Evolutionary conservation across 306 rosid genomes (phyloP).

Genomic region (Castanospermum australe): DNA sequence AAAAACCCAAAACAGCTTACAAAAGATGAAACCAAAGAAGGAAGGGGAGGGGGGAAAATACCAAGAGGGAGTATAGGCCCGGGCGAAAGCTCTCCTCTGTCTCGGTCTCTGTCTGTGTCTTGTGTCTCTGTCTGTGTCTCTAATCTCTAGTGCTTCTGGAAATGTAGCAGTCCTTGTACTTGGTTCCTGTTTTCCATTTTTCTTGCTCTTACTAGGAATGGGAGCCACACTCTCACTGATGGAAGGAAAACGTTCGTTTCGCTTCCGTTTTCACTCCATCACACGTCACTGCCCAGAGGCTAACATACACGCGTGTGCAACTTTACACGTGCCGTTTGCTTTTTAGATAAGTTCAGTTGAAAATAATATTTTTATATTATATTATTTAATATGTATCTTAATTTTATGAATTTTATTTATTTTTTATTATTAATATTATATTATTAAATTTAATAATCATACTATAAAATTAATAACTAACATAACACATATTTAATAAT

Average conservation of each 20-base stretch:
- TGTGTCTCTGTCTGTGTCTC: background rate
- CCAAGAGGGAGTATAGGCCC: constrained; percentile 3
- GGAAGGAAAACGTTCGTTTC: background rate
- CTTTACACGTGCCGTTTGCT: background rate
- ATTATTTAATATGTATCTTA: no score
- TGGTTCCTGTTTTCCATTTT: constrained; percentile 12
- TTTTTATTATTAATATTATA: no score
- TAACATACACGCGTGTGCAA: background rate
- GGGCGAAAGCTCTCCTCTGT: constrained; percentile 13
- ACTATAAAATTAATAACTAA: no score
- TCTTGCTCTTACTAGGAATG: background rate
- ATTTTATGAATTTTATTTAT: no score
- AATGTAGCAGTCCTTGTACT: constrained; percentile 1
- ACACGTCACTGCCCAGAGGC: background rate
- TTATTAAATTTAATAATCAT: no score
- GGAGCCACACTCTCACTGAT: constrained; percentile 17
- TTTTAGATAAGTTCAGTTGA: no score
- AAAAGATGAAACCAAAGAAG: constrained; percentile 20
- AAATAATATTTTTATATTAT: no score
- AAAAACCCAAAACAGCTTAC: background rate
- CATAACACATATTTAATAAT: no score
- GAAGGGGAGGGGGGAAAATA: background rate
- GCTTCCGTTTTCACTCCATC: no score
- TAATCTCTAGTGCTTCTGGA: background rate
- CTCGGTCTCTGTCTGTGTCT: background rate